Base-by-base conservation (phyloP, 345 rosid species). In the Eucalyptus pumila region DNA sequence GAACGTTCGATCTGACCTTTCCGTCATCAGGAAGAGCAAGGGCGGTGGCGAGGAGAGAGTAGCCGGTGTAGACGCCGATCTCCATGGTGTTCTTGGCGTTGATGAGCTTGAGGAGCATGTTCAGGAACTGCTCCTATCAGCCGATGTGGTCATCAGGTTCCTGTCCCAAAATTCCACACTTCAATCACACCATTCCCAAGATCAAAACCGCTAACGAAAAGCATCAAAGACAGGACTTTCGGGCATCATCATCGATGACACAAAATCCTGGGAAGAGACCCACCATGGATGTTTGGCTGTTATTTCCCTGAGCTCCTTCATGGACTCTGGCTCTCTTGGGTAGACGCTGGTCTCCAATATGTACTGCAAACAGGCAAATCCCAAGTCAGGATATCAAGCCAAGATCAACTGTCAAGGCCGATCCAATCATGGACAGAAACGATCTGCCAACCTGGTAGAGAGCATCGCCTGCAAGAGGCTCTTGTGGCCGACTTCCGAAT, bases 81-180 rank as follows among this genome's bases (percentile, higher is more conserved):
- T 98, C 99, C 99, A 98, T 98, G 51, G 99, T 98, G 96, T 97
- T 97, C 94, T 98, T 97, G 80, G 99, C 99, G 91, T 98, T 97
- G 91, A 96, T 92, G n/a, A 98, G 95, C 92, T 98, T 98, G 80
- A 98, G 92, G 44, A 98, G 93, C 99, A 96, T 95, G 96, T 90
- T 96, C 92, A 98, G 88, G 90, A 98, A 97, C 91, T 98, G 99
- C 48, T 98, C 99, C 93, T 96, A 87, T 98, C 99, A 4, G 99
- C 99, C 23, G 99, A 97, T 88, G 99, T 97, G 2, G 99, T 96
- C 99, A 98, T 97, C 80, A 98, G 91, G 93, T 97, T 97, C 99
- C 99, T 97, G 93, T 44, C 45, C 69, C 42, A 87, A 87, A 65
- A 24, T 86, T 17, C 30, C 49, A n/a, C 62, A 4, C 67, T 7